phyloP scores from a whole-genome alignment of 2,329 filamentous ascomycete genomes.

The Bipolaris oryzae region DNA sequence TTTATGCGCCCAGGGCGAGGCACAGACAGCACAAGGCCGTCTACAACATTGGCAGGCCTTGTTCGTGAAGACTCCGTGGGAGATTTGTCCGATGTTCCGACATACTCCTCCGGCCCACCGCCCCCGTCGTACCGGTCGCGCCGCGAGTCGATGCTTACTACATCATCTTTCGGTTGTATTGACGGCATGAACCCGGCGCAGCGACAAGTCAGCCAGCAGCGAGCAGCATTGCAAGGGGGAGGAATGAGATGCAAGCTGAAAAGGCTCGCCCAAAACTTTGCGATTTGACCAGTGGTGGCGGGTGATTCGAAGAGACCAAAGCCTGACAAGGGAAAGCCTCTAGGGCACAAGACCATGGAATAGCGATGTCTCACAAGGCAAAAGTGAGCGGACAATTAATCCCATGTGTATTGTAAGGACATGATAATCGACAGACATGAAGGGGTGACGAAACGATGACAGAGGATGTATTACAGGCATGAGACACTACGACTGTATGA shows the following conservation, averaged over 20 bases:
- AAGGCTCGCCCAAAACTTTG: slow-evolving; percentile 33
- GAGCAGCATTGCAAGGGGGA: slow-evolving; percentile 27
- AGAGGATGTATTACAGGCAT: not conserved
- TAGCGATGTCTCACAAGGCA: not conserved
- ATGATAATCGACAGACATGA: not conserved
- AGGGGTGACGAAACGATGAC: not conserved
- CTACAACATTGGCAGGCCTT: slow-evolving; percentile 21
- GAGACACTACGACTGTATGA: not conserved
- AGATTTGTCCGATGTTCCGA: slow-evolving; percentile 42
- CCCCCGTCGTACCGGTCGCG: slow-evolving; percentile 46
- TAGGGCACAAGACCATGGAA: not conserved
- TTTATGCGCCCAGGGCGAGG: slow-evolving; percentile 16
- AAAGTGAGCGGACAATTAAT: not conserved
- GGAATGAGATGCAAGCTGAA: slow-evolving; percentile 39
- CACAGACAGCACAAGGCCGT: slow-evolving; percentile 20
- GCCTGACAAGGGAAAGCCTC: not conserved
- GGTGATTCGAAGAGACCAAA: not conserved
- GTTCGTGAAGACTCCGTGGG: slow-evolving; percentile 39
- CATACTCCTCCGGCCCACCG: slow-evolving; percentile 39
- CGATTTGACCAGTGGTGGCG: slow-evolving; percentile 15
- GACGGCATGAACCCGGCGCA: slow-evolving; percentile 40
- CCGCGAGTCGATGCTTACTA: slow-evolving; percentile 37
- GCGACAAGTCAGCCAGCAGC: slow-evolving; percentile 35
- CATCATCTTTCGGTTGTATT: slow-evolving; percentile 46
- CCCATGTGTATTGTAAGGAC: not conserved